phyloP scores from a whole-genome alignment of 2,329 filamentous ascomycete species.

The Iodosphaeria phyllophila region DNA sequence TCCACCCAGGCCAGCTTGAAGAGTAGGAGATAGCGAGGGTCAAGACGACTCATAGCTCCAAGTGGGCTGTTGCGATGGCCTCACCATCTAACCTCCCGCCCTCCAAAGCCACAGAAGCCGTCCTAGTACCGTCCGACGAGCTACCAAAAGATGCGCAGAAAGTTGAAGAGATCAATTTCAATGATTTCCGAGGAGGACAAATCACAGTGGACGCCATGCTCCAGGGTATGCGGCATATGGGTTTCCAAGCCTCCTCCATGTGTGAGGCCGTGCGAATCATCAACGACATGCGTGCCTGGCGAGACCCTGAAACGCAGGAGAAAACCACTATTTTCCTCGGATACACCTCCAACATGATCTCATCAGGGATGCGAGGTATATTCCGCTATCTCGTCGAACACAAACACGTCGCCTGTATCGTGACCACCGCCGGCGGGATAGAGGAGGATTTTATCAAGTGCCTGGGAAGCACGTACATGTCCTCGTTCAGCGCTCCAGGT shows the following conservation, averaged over 20 bases:
- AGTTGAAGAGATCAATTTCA: constrained; percentile 86
- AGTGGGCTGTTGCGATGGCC: no score
- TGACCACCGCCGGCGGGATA: constrained; percentile 86
- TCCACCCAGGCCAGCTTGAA: no score
- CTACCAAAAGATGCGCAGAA: constrained; percentile 62
- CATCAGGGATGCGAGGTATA: constrained; percentile 80
- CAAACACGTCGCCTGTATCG: constrained; percentile 78
- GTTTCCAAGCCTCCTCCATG: constrained; percentile 58
- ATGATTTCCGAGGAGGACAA: constrained; percentile 46
- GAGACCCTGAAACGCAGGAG: constrained; percentile 58
- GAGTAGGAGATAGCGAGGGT: no score
- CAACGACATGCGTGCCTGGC: constrained; percentile 82
- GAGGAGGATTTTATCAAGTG: constrained; percentile 99
- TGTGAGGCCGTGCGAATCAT: constrained; percentile 75
- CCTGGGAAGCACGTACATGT: constrained; percentile 81
- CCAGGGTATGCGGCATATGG: constrained; percentile 69
- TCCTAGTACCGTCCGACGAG: constrained; percentile 67
- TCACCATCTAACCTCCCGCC: constrained; percentile 32
- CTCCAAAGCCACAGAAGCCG: constrained; percentile 52
- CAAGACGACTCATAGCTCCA: no score
- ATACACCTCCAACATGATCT: constrained; percentile 95
- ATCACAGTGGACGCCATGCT: constrained; percentile 78
- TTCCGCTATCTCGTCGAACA: constrained; percentile 87
- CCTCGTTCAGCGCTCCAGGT: constrained; percentile 63
- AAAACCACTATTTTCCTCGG: constrained; percentile 90